Conservation (phyloP, 1,284 basidiomycete genomes). For the Pascua guehoae region DNA sequence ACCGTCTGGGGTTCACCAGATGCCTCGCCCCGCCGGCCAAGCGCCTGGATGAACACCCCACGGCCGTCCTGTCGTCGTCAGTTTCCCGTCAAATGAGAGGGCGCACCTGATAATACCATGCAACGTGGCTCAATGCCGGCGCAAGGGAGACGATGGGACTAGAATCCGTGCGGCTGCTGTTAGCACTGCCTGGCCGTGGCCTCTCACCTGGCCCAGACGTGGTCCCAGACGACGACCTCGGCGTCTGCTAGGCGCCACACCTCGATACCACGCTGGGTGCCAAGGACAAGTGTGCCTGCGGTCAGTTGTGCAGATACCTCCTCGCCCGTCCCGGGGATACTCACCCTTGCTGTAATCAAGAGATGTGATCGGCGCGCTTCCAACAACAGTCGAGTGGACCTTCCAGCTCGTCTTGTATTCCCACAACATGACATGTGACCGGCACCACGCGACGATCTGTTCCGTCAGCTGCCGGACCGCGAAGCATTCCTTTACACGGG, state of each 20-base stretch:
- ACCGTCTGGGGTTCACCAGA: conserved; percentile 34
- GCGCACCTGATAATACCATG: conserved; percentile 30
- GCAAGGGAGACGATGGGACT: conserved; percentile 8
- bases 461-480: neutral
- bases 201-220: conserved; percentile 33
- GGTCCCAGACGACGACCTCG: conserved; percentile 43
- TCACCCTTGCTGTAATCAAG: conserved; percentile 33
- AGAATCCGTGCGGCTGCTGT: neutral
- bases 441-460: conserved; percentile 44
- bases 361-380: conserved; percentile 25
- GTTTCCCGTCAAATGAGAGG: neutral
- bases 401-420: conserved; percentile 25
- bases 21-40: conserved; percentile 23
- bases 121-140: conserved; percentile 28
- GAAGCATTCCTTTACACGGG: no score
- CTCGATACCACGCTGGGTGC: conserved; percentile 36
- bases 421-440: conserved; percentile 40
- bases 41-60: conserved; percentile 24
- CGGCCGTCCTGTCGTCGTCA: conserved; percentile 15
- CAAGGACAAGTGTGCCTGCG: conserved; percentile 29
- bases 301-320: neutral
- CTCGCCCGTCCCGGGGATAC: neutral
- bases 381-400: conserved; percentile 36
- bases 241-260: conserved; percentile 35
- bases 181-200: neutral